phyloP scores from a whole-genome alignment of 2,329 filamentous ascomycete species.

The Xylaria arbuscula region DNA sequence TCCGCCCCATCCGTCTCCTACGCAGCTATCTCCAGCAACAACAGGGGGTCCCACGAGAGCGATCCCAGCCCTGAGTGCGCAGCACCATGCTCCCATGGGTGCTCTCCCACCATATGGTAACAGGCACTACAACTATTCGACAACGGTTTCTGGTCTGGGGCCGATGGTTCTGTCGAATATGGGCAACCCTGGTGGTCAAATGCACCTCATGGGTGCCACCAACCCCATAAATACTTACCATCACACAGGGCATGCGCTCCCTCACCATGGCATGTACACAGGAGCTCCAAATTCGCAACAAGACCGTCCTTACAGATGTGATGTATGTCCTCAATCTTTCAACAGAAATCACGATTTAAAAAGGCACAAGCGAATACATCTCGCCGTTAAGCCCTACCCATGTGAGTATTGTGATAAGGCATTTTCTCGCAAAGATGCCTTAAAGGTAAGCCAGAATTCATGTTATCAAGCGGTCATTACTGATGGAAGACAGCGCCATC shows the following conservation, averaged over 20 bases:
- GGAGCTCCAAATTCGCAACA: slow-evolving; percentile 64
- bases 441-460: slow-evolving; percentile 77
- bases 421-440: slow-evolving; percentile 94
- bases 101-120: slow-evolving; percentile 64
- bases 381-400: slow-evolving; percentile 95
- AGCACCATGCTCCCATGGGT: slow-evolving; percentile 60
- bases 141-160: slow-evolving; percentile 68
- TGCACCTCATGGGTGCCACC: slow-evolving; percentile 74
- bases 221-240: slow-evolving; percentile 63
- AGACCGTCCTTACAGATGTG: slow-evolving; percentile 94
- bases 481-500: slow-evolving; percentile 63
- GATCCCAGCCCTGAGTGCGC: slow-evolving; percentile 52
- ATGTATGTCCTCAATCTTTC: slow-evolving; percentile 91
- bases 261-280: slow-evolving; percentile 67
- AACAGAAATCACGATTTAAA: slow-evolving; percentile 97
- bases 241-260: slow-evolving; percentile 61
- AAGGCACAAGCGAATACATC: slow-evolving; percentile 92
- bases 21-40: slow-evolving; percentile 62
- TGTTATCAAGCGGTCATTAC: slow-evolving; percentile 16
- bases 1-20: slow-evolving; percentile 48
- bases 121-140: slow-evolving; percentile 56
- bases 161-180: slow-evolving; percentile 83
- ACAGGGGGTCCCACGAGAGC: slow-evolving; percentile 51
- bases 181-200: slow-evolving; percentile 75
- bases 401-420: slow-evolving; percentile 94